These are phyloP conservation scores for Marsdenia floribunda DNA, from an alignment of 257 asterid genomes.

Conservation along the genomic window DNA sequence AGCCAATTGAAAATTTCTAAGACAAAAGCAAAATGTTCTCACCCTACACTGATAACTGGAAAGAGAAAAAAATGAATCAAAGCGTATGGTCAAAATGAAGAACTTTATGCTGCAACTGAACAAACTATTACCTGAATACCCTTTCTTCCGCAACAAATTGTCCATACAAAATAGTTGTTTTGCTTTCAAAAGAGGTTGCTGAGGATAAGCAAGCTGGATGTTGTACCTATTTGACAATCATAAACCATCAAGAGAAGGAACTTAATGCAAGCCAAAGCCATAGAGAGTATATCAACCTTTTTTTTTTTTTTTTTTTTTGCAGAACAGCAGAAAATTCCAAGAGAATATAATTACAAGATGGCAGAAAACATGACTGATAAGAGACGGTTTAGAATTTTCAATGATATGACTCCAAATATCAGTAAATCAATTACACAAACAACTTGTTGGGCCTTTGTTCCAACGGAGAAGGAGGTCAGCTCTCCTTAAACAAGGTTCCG, in stretches of 20 bases:
- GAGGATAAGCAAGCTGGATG: constrained; percentile 59
- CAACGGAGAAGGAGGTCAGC: too few relatives aligned
- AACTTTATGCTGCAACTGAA: not conserved
- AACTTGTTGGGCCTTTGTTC: too few relatives aligned
- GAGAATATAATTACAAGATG: not conserved
- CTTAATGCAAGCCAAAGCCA: constrained; percentile 3
- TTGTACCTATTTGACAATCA: constrained; percentile 38
- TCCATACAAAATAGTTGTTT: constrained; percentile 80
- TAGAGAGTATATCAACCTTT: not conserved
- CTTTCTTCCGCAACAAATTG: constrained; percentile 86
- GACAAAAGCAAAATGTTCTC: too few relatives aligned
- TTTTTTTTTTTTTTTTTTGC: not conserved
- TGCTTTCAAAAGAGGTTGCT: constrained; percentile 84
- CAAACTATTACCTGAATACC: constrained; percentile 50
- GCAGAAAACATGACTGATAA: not conserved
- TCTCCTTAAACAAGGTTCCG: too few relatives aligned
- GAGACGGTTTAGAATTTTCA: not conserved
- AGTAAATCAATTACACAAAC: not conserved
- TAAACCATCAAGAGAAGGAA: constrained; percentile 19
- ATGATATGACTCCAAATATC: not conserved
- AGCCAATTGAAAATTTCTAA: not conserved
- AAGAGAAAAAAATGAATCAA: not conserved
- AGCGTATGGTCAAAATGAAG: not conserved
- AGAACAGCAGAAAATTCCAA: not conserved
- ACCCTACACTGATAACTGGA: not conserved